phyloP scores from a whole-genome alignment of 768 basidiomycete genomes.

The Trichaptum fuscoviolaceum region DNA sequence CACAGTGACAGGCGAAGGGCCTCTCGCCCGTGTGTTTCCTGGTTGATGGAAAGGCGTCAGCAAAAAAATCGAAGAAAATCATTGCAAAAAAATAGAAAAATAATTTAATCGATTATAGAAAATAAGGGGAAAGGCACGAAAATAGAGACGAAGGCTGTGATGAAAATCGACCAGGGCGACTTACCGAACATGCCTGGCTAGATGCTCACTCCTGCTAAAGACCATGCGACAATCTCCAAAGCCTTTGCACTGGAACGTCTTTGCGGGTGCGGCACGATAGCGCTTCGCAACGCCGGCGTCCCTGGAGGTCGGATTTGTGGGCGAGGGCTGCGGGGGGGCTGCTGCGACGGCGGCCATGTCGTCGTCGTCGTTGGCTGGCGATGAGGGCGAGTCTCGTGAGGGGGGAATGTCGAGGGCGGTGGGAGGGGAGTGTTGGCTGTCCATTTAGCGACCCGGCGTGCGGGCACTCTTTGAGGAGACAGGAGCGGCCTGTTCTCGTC shows the following conservation, averaged over 20 bases:
- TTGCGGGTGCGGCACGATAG: slow-evolving; percentile 79
- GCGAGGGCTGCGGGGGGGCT: slow-evolving; percentile 16
- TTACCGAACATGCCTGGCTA: slow-evolving; percentile 92
- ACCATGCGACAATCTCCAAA: slow-evolving; percentile 97
- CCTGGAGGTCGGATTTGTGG: slow-evolving; percentile 19
- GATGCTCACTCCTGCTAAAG: slow-evolving; percentile 91
- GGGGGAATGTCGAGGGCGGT: neutral
- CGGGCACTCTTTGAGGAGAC: neutral
- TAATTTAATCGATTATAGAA: neutral
- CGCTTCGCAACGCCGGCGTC: slow-evolving; percentile 44
- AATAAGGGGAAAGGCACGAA: slow-evolving; percentile 14
- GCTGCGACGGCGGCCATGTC: slow-evolving; percentile 26
- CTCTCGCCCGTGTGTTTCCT: slow-evolving; percentile 99
- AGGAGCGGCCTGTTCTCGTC: neutral
- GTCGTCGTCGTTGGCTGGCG: neutral
- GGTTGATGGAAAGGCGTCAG: slow-evolving; percentile 13
- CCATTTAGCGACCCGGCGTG: neutral
- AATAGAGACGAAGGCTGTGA: slow-evolving; percentile 11
- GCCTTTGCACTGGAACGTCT: slow-evolving; percentile 93
- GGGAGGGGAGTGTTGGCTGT: slow-evolving; percentile 3
- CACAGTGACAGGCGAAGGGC: slow-evolving; percentile 94
- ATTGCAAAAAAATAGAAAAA: neutral
- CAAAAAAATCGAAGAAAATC: slow-evolving; percentile 5
- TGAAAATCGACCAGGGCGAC: slow-evolving; percentile 19
- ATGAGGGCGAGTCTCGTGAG: neutral